Base-by-base conservation (phyloP, 2,329 filamentous ascomycete genomes). In the Alternaria panax region DNA sequence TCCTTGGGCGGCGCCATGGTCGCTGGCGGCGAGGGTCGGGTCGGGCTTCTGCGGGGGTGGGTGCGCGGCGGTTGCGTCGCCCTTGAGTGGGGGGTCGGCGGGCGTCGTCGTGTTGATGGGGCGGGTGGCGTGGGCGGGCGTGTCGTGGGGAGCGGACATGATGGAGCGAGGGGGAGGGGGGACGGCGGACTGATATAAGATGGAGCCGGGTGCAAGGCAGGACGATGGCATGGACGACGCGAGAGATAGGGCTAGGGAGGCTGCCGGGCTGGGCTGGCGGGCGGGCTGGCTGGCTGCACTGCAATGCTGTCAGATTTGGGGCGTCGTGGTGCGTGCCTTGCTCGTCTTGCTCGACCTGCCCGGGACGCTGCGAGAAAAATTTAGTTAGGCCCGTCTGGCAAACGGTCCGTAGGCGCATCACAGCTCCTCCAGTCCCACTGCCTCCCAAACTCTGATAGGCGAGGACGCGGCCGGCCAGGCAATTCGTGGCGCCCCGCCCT, bases 1-100 rank as follows among this genome's bases (percentile, higher is more conserved):
- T 83, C 81, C 74, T 79, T 82, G 71, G 80, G 80, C 64, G 80
- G 78, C 77, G 79, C 38, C 57, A 59, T 59, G 30, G 46, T 81
- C 25, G 76, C 78, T 68, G 67, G 65, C 66, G 51, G 67, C 62
- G 58, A 74, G 64, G 2, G 75, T 77, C 20, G 76, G 76, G 58
- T 78, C 76, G n/a, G 72, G 74, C 41, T 67, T 68, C 36, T 62
- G 51, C 34, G 67, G 41, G 22, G 75, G 74, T 27, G 75, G 73
- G 65, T 78, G 76, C 28, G 67, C 63, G 53, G 73, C 64, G 40
- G 76, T 75, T 51, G 72, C 65, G 52, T 69, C 53, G 63, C 62
- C 54, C 50, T 73, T 62, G 28, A 70, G 52, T 28, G 64, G 63
- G 18, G 58, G 65, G 51, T 65, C 47, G 48, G 62, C 61, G 41